Base-by-base conservation (phyloP, 2,329 filamentous ascomycete species). In the Phyllosticta citribraziliensis region DNA sequence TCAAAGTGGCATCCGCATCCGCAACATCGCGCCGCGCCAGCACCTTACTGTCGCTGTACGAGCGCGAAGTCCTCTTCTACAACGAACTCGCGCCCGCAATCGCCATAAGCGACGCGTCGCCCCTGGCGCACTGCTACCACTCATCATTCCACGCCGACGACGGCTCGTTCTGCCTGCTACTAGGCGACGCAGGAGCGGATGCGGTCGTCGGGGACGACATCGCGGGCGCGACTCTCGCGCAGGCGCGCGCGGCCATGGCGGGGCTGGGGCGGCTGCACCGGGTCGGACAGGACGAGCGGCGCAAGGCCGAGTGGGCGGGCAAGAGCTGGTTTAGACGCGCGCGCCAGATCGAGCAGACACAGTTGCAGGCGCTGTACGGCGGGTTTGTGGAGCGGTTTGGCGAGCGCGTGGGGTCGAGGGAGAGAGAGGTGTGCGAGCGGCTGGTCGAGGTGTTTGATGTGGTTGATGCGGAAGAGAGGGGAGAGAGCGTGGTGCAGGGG, bases 41-140 rank as follows among this genome's bases (percentile, higher is more conserved):
- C 14, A 4, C 11, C 1, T 40, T 10, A 17, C 33, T 40, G 11
- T 40, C 33, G 33, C 51, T 60, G 50, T 60, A 60, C 50, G 50
- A 60, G 52, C 22, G 55, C 17, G 57, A 60, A 24, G 40, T 51
- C 4, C 3, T 10, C 19, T 60, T 60, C 51, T 60, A 60, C 57
- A 27, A n/a, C 10, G 51, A 55, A 27, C 12, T 56, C 51, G 50
- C 57, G 9, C 57, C 47, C 11, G 8, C 9, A 8, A 40, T 40
- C 33, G 33, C 10, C 9, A 1, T 4, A 4, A 4, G 5, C 33
- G 33, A 40, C 20, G 24, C n/a, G 20, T 20, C 24, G 5, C 11
- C 30, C 24, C 50, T 51, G 19, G 22, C 24, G 10, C 12, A 50
- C 9, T 11, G 24, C n/a, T 56, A 30, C 19, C 24, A 60, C 55